phyloP scores from a whole-genome alignment of 2,329 filamentous ascomycete genomes.

The Beauveria scarabaeidicola region DNA sequence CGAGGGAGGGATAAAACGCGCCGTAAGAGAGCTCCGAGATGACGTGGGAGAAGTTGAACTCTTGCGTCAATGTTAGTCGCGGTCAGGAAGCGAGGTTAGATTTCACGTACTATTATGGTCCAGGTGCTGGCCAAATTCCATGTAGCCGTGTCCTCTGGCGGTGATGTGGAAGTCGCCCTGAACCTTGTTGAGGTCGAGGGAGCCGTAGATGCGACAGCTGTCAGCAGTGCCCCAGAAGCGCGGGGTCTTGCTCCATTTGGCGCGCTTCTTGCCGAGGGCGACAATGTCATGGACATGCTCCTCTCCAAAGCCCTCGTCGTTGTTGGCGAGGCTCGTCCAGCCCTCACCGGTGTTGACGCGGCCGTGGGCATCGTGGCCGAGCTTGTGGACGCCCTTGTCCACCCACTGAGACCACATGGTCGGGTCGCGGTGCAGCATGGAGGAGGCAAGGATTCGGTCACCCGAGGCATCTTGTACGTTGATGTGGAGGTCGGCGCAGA shows the following conservation, averaged over 20 bases:
- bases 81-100: not conserved
- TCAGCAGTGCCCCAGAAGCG: conserved; percentile 52
- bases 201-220: conserved; percentile 84
- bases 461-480: conserved; percentile 95
- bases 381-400: conserved; percentile 56
- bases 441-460: conserved; percentile 78
- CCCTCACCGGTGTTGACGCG: conserved; percentile 48
- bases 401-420: conserved; percentile 82
- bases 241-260: conserved; percentile 70
- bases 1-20: conserved; percentile 87
- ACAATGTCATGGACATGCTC: conserved; percentile 91
- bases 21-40: conserved; percentile 95
- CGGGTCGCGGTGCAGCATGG: conserved; percentile 62
- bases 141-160: conserved; percentile 89
- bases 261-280: conserved; percentile 53
- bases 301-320: conserved; percentile 63
- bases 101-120: conserved; percentile 47
- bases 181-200: conserved; percentile 87
- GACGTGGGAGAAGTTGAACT: conserved; percentile 96
- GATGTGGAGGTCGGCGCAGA: conserved; percentile 79
- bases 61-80: conserved; percentile 40
- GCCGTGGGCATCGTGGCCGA: conserved; percentile 48
- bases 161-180: conserved; percentile 98
- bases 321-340: conserved; percentile 36
- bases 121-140: conserved; percentile 63